Percentiles rank a stretch among this genome's conserved stretches.
These are phyloP conservation scores for Saccharomycopsis oosterbeekiorum DNA, from an alignment of 805 yeast species.

Conservation along the genomic window DNA sequence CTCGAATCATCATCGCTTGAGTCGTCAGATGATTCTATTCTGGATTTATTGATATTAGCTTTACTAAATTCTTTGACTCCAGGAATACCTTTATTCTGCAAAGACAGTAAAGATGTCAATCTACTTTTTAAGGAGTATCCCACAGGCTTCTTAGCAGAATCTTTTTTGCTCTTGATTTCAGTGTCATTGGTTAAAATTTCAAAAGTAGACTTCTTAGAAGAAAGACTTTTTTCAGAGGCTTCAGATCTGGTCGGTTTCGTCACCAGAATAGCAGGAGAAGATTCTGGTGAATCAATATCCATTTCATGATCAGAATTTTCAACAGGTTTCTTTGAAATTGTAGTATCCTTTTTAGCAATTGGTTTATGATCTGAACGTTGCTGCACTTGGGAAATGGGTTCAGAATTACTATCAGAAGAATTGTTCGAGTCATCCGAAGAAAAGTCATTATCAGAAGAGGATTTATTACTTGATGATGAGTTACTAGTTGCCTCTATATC, in stretches of 20 bases:
- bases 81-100: slow-evolving; percentile 59
- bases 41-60: neutral
- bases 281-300: neutral
- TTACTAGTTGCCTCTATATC: neutral
- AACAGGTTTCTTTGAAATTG: neutral
- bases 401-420: neutral
- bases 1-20: neutral
- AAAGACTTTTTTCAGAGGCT: neutral
- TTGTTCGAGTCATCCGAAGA: neutral
- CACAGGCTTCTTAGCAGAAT: neutral
- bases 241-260: neutral
- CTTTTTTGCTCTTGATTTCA: neutral
- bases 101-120: slow-evolving; percentile 32
- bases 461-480: neutral
- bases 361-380: neutral
- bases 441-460: neutral
- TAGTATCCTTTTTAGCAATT: neutral
- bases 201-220: neutral
- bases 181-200: neutral
- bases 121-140: neutral
- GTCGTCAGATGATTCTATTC: neutral
- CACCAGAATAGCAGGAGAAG: neutral
- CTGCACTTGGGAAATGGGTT: neutral
- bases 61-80: slow-evolving; percentile 40
- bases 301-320: neutral